These are phyloP conservation scores for Colletotrichum abscissum DNA, from an alignment of 2,329 filamentous ascomycete species.

Conservation along the genomic window DNA sequence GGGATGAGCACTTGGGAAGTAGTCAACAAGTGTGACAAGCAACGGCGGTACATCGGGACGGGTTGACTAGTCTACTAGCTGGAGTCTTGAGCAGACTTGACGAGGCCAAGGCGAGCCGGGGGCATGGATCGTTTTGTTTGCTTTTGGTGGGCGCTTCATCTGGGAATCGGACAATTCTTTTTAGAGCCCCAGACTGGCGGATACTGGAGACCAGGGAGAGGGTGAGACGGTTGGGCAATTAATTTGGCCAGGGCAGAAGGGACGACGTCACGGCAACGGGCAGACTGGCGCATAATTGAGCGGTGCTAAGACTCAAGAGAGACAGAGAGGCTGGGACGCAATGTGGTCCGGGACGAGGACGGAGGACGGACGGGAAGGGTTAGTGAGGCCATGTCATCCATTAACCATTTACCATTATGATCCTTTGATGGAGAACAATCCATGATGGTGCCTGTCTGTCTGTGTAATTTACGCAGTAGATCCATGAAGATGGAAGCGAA, in stretches of 20 bases:
- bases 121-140: background rate
- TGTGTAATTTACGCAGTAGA: no score
- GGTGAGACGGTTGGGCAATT: background rate
- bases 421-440: no score
- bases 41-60: background rate
- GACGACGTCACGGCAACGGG: slow-evolving; percentile 6
- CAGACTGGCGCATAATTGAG: background rate
- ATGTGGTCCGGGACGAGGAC: slow-evolving; percentile 8
- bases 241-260: slow-evolving; percentile 12
- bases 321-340: background rate
- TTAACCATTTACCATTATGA: no score
- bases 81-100: background rate
- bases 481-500: background rate
- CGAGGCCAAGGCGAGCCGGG: background rate
- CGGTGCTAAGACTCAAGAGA: background rate
- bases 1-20: background rate
- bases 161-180: slow-evolving; percentile 18
- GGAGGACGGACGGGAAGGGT: background rate
- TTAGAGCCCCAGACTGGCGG: slow-evolving; percentile 2
- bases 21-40: slow-evolving; percentile 14
- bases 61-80: background rate
- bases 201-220: background rate
- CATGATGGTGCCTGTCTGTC: no score
- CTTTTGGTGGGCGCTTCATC: slow-evolving; percentile 6
- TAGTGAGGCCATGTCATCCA: no score